These are phyloP conservation scores for Fusarium azukiicola DNA, from an alignment of 2,329 filamentous ascomycete genomes.

Conservation along the genomic window DNA sequence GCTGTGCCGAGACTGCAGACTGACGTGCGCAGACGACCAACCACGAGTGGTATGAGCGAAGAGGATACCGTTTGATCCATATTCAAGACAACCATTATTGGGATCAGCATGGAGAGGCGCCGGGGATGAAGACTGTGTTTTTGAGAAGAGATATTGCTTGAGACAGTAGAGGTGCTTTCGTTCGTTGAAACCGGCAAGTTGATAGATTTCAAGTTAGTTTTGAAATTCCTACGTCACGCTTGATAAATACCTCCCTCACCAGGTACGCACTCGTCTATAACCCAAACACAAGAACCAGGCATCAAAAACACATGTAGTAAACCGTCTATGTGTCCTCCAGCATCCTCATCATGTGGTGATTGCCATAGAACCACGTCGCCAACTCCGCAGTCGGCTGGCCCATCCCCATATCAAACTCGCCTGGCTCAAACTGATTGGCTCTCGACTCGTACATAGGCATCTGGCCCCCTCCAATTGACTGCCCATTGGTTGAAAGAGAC, in stretches of 20 bases:
- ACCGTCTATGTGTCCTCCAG: slow-evolving; percentile 20
- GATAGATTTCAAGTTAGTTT: too few relatives aligned
- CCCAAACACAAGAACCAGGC: too few relatives aligned
- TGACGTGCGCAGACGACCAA: slow-evolving; percentile 47
- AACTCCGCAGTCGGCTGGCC: slow-evolving; percentile 4
- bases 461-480: neutral
- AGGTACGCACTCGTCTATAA: too few relatives aligned
- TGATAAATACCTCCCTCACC: too few relatives aligned
- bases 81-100: slow-evolving; percentile 27
- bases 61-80: slow-evolving; percentile 53
- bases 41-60: slow-evolving; percentile 56
- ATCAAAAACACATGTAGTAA: too few relatives aligned
- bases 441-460: neutral
- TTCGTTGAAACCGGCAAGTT: too few relatives aligned
- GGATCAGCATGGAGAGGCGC: slow-evolving; percentile 8
- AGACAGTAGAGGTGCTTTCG: too few relatives aligned
- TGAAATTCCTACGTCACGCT: too few relatives aligned
- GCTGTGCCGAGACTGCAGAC: accelerated
- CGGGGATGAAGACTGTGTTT: slow-evolving; percentile 32
- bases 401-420: slow-evolving; percentile 10
- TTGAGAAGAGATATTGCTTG: slow-evolving; percentile 32
- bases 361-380: slow-evolving; percentile 30
- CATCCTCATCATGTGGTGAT: slow-evolving; percentile 34
- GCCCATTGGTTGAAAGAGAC: neutral
- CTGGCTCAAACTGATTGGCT: neutral